Conservation (phyloP, 2,329 filamentous ascomycete species). For the Leptoxyphium fumago region DNA sequence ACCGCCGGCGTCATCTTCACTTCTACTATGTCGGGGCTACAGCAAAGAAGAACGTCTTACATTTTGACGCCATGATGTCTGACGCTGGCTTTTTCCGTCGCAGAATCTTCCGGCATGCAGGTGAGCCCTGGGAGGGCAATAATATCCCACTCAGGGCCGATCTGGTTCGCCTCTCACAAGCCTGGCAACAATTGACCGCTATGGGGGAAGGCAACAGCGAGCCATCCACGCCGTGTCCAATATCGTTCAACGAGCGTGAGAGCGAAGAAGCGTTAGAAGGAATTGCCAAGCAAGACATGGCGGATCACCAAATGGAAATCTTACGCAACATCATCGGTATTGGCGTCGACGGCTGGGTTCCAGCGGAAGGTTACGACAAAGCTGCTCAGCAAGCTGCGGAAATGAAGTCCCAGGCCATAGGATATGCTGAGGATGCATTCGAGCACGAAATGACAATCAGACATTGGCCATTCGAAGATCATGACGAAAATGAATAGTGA, state of each 20-base stretch:
- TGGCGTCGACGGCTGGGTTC: conserved; percentile 12
- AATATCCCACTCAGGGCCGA: conserved; percentile 11
- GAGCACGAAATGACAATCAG: conserved; percentile 6
- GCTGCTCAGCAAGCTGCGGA: conserved; percentile 7
- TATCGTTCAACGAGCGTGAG: conserved; percentile 7
- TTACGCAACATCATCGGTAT: conserved; percentile 8
- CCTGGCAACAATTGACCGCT: conserved; percentile 4
- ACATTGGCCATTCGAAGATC: conserved; percentile 9
- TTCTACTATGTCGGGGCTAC: conserved; percentile 13
- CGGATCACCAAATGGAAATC: conserved; percentile 14
- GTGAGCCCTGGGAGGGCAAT: conserved; percentile 15
- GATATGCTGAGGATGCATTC: conserved; percentile 6
- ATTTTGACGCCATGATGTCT: conserved; percentile 9
- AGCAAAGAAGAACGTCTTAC: conserved; percentile 2
- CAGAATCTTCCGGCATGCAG: conserved; percentile 8
- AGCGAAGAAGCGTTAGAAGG: conserved; percentile 11
- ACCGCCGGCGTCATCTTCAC: conserved; percentile 10
- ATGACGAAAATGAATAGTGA: conserved; percentile 1
- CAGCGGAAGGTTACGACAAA: conserved; percentile 9
- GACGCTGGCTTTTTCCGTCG: conserved; percentile 6
- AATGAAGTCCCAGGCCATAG: conserved; percentile 12
- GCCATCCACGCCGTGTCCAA: conserved; percentile 5
- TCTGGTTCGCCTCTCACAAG: conserved; percentile 6
- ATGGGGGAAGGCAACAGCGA: not conserved
- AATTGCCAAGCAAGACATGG: conserved; percentile 8